Evolutionary conservation across 257 asterid genomes (phyloP).

Genomic region (Oldenlandia corymbosa): DNA sequence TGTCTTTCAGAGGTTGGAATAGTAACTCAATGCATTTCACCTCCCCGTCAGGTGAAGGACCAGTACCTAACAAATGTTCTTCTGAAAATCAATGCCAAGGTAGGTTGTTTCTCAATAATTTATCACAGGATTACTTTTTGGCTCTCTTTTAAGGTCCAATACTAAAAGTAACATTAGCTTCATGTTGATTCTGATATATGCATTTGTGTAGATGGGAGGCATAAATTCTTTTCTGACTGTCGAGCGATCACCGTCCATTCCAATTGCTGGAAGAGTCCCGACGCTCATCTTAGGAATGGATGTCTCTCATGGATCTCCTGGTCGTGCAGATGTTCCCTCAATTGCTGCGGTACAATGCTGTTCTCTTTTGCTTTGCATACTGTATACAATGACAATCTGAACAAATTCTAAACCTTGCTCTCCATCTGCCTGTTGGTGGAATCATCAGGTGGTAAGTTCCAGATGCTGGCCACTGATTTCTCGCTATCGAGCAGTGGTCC

Average conservation of each 20-base stretch:
- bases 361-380: background rate
- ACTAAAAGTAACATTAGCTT: background rate
- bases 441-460: conserved; percentile 65
- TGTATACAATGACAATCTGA: background rate
- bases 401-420: no score
- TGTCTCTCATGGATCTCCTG: conserved; percentile 80
- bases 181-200: background rate
- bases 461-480: conserved; percentile 67
- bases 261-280: conserved; percentile 41
- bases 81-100: conserved; percentile 71
- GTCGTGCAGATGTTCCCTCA: conserved; percentile 68
- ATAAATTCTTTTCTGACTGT: conserved; percentile 43
- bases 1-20: conserved; percentile 50
- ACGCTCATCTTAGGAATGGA: conserved; percentile 80
- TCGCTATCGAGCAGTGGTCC: conserved; percentile 58
- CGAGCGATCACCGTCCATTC: conserved; percentile 34
- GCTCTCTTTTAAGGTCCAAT: background rate
- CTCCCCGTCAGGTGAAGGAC: conserved; percentile 52
- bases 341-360: conserved; percentile 57
- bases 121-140: background rate
- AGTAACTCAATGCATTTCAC: conserved; percentile 65
- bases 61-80: conserved; percentile 67
- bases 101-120: background rate
- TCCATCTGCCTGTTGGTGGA: no score
- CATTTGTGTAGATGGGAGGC: conserved; percentile 57